These are phyloP conservation scores for Vitellaria paradoxa DNA, from an alignment of 179 eudicot genomes.

Conservation along the genomic window DNA sequence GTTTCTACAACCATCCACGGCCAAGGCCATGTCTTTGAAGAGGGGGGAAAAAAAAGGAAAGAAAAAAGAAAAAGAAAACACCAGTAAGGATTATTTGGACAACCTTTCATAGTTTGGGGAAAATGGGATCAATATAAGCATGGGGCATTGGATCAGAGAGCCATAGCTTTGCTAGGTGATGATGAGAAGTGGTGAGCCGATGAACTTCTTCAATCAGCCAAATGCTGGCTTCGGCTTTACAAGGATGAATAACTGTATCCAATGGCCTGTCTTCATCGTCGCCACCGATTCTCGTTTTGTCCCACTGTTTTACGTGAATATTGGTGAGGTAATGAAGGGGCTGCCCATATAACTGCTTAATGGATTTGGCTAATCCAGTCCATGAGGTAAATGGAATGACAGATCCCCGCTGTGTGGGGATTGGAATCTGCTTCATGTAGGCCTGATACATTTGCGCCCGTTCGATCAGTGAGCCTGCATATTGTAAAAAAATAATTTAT, in stretches of 20 bases:
- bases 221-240: slow-evolving; percentile 1
- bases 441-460: slow-evolving; percentile 69
- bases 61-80: too few species aligned
- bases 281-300: not conserved
- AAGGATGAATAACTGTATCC: not conserved
- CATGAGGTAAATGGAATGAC: slow-evolving; percentile 65
- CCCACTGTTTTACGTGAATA: slow-evolving; percentile 1
- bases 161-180: slow-evolving; percentile 1
- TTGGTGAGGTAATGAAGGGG: slow-evolving; percentile 14
- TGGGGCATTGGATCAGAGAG: not conserved
- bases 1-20: not conserved
- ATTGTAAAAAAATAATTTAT: not conserved
- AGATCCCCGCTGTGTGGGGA: slow-evolving; percentile 38
- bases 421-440: slow-evolving; percentile 40
- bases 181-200: not conserved
- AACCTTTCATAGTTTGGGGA: not conserved
- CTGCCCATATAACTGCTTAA: slow-evolving; percentile 31
- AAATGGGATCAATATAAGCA: not conserved
- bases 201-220: slow-evolving; percentile 10
- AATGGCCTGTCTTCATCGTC: not conserved
- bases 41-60: too few species aligned
- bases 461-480: slow-evolving; percentile 37
- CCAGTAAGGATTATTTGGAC: not conserved
- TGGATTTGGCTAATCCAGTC: slow-evolving; percentile 60
- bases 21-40: not conserved